Percentiles rank a stretch among this genome's conserved stretches.
Evolutionary conservation across 352 stramenopile species (phyloP).

Genomic region (Globisporangium echinulatum): DNA sequence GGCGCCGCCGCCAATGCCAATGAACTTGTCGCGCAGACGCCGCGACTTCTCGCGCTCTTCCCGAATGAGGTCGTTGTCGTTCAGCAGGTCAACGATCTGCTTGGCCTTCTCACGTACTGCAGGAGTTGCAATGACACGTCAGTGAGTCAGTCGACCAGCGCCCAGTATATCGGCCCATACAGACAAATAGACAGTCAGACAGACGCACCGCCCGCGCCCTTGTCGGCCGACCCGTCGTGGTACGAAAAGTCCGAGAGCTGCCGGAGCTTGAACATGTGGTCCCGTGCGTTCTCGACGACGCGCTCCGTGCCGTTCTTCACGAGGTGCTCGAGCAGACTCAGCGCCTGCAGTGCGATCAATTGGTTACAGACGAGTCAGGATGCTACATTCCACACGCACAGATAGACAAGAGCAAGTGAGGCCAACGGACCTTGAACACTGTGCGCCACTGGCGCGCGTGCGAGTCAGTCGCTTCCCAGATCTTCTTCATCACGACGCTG

Average conservation of each 20-base stretch:
- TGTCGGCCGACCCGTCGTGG: slow-evolving; percentile 82
- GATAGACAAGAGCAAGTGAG: too few relatives aligned
- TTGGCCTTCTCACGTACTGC: slow-evolving; percentile 88
- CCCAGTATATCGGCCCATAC: neutral
- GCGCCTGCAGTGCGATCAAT: slow-evolving; percentile 21
- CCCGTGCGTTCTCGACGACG: slow-evolving; percentile 95
- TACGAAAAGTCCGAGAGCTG: slow-evolving; percentile 86
- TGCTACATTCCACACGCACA: neutral
- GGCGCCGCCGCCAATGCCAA: slow-evolving; percentile 66
- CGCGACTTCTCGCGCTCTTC: slow-evolving; percentile 84
- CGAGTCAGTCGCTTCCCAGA: slow-evolving; percentile 92
- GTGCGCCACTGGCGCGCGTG: slow-evolving; percentile 92
- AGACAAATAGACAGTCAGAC: neutral
- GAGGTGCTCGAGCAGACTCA: slow-evolving; percentile 95
- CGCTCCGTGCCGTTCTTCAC: slow-evolving; percentile 98
- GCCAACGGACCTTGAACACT: slow-evolving; percentile 90
- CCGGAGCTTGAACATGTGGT: slow-evolving; percentile 92
- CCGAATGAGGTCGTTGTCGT: slow-evolving; percentile 85
- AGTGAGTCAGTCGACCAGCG: neutral
- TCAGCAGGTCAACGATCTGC: slow-evolving; percentile 81
- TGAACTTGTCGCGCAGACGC: slow-evolving; percentile 84
- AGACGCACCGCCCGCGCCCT: slow-evolving; percentile 63
- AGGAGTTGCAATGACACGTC: neutral
- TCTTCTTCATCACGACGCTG: slow-evolving; percentile 88
- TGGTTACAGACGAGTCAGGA: neutral